Evolutionary conservation across 768 basidiomycete species (phyloP), one percentile per base, ranked within the genome.

Genomic region (Suillus subluteus): DNA sequence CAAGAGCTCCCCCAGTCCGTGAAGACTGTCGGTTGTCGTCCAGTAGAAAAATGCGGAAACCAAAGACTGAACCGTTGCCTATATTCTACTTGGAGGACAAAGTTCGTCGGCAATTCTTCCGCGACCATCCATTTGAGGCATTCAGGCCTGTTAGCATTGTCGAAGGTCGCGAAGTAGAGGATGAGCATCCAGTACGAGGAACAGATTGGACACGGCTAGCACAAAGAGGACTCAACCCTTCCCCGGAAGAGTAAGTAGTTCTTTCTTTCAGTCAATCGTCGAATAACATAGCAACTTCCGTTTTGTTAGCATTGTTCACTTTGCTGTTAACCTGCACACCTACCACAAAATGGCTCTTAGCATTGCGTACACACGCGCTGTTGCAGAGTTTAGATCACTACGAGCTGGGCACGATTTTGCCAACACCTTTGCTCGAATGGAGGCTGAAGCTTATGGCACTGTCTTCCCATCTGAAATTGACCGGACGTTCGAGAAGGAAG

Each of bases 91-190:
- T 91, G 48, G 95, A 97, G 74, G 98, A 99, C 76, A 83, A 86
- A 68, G 81, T 99, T 66, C 88, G 98, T 43, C 83, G 88, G 64
- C 93, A 94, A 76, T 99, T 99, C 83, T 99, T 96, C 82, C 82
- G 83, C 50, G 98, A 99, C 81, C 96, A 98, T 76, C 96, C 98
- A 8, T 98, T 98, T 74, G 96, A 99, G 80, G 91, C 95, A 2
- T 92, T 96, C 78, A 84, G 96, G 52, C 88, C 95, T 2, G 82
- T 83, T 11, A 88, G 86, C 13, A 76, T 99, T 62, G 87, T 93
- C 0, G 98, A 99, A 79, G 83, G 83, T 18, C 87, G 81, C 23
- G 76, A 75, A 21, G 82, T 93, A 61, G 82, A 85, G 73, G 79
- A 82, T 23, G 81, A 85, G 52, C 87, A 91, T 72, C 82, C 84